Percentiles rank a stretch among this genome's conserved stretches.
These are phyloP conservation scores for Anisodus acutangulus DNA, from an alignment of 257 asterid genomes.

Conservation along the genomic window DNA sequence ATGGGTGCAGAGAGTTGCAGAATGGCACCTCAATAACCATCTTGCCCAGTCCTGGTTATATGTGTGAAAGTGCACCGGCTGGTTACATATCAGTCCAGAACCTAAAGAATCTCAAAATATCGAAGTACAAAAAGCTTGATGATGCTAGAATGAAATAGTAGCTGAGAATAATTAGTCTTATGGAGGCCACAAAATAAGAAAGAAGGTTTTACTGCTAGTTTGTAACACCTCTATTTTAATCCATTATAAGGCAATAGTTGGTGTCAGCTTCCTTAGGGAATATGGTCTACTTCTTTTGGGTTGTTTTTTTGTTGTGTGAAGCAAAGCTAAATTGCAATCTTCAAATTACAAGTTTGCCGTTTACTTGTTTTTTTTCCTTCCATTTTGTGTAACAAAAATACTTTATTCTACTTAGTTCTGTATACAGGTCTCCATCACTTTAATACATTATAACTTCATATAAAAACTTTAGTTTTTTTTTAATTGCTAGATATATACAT, in stretches of 20 bases:
- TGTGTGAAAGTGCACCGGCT: not conserved
- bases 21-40: not conserved
- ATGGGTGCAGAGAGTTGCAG: not conserved
- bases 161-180: not conserved
- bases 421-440: too few relatives aligned
- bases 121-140: not conserved
- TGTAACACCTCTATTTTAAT: not conserved
- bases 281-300: not conserved
- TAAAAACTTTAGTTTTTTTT: too few relatives aligned
- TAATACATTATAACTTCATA: too few relatives aligned
- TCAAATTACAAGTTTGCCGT: not conserved
- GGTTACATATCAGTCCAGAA: not conserved
- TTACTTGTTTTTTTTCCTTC: too few relatives aligned
- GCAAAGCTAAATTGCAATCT: not conserved
- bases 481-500: too few relatives aligned
- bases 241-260: not conserved
- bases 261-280: not conserved
- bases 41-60: not conserved
- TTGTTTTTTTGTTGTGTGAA: not conserved
- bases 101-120: not conserved
- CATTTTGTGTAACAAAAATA: too few relatives aligned
- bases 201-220: slow-evolving; percentile 11
- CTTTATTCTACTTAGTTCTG: too few relatives aligned
- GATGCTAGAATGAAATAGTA: not conserved
- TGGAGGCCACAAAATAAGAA: not conserved